phyloP scores from a whole-genome alignment of 148 eudicot genomes.

The Rhododendron mucronatum region DNA sequence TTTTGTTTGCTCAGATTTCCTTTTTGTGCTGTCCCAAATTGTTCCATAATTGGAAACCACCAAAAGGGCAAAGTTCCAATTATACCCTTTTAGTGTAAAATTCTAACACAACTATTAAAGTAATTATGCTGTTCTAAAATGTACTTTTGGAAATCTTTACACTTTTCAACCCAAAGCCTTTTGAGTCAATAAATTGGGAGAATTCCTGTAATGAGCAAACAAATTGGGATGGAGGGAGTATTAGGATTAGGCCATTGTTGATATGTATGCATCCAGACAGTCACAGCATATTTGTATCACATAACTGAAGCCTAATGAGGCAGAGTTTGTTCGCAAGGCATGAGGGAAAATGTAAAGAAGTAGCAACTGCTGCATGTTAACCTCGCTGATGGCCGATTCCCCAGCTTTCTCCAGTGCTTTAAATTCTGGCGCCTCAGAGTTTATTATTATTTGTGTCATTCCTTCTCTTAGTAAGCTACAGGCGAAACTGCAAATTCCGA shows the following conservation, averaged over 20 bases:
- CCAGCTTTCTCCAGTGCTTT: conserved; percentile 40
- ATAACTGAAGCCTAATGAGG: neutral
- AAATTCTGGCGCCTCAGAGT: conserved; percentile 31
- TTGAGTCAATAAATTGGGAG: too few relatives aligned
- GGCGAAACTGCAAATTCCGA: conserved; percentile 36
- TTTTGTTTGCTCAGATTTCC: too few relatives aligned
- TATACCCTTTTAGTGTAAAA: too few relatives aligned
- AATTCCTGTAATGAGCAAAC: too few relatives aligned
- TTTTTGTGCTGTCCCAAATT: too few relatives aligned
- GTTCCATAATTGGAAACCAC: too few relatives aligned
- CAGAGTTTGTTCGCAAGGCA: neutral
- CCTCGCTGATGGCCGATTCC: conserved; percentile 35
- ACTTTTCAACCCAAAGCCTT: too few relatives aligned
- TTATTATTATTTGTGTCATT: conserved; percentile 54
- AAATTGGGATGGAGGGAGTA: too few relatives aligned
- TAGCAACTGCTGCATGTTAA: neutral
- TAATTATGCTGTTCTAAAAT: too few relatives aligned
- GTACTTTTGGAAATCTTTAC: too few relatives aligned
- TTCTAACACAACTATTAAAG: too few relatives aligned
- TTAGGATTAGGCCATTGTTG: neutral
- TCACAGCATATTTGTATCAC: neutral
- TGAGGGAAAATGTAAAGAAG: neutral
- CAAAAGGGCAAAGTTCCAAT: too few relatives aligned
- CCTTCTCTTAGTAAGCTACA: conserved; percentile 70
- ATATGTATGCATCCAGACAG: neutral